Percentiles rank a stretch among this genome's conserved stretches.
phyloP scores from a whole-genome alignment of 1,139 yeast genomes.

The Pichia sp. region DNA sequence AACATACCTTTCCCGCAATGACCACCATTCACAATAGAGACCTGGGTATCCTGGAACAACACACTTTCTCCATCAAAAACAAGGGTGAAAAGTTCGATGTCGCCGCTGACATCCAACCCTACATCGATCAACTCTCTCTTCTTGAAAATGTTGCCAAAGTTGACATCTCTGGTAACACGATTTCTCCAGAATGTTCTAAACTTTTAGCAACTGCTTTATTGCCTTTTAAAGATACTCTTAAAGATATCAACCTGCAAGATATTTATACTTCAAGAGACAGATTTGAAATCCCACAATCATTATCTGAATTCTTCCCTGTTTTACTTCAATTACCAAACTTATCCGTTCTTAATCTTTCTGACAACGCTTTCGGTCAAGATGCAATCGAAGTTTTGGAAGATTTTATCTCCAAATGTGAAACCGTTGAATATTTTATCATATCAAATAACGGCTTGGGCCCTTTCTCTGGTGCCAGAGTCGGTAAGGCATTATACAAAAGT shows the following conservation, averaged over 20 bases:
- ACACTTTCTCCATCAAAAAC: conserved; percentile 55
- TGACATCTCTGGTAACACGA: conserved; percentile 88
- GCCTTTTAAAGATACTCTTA: conserved; percentile 43
- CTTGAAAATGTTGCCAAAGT: conserved; percentile 45
- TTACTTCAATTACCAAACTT: conserved; percentile 63
- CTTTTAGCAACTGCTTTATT: conserved; percentile 58
- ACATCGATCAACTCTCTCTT: conserved; percentile 47
- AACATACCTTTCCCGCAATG: conserved; percentile 18
- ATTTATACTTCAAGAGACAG: conserved; percentile 90
- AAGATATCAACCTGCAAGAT: conserved; percentile 79
- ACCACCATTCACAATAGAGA: conserved; percentile 30
- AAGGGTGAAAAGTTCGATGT: conserved; percentile 72
- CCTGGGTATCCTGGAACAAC: conserved; percentile 26
- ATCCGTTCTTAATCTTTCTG: conserved; percentile 75
- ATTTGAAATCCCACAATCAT: conserved; percentile 86
- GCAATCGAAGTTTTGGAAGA: conserved; percentile 85
- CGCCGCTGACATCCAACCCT: conserved; percentile 64
- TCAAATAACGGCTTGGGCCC: conserved; percentile 98
- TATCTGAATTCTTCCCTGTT: conserved; percentile 66
- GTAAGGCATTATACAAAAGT: conserved; percentile 70
- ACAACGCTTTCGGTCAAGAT: conserved; percentile 94
- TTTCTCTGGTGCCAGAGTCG: conserved; percentile 91
- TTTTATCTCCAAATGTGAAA: conserved; percentile 67
- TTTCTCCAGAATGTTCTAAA: conserved; percentile 84
- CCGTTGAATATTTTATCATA: conserved; percentile 77